These are phyloP conservation scores for Phytophthora kernoviae DNA, from an alignment of 352 stramenopile species.

Conservation along the genomic window DNA sequence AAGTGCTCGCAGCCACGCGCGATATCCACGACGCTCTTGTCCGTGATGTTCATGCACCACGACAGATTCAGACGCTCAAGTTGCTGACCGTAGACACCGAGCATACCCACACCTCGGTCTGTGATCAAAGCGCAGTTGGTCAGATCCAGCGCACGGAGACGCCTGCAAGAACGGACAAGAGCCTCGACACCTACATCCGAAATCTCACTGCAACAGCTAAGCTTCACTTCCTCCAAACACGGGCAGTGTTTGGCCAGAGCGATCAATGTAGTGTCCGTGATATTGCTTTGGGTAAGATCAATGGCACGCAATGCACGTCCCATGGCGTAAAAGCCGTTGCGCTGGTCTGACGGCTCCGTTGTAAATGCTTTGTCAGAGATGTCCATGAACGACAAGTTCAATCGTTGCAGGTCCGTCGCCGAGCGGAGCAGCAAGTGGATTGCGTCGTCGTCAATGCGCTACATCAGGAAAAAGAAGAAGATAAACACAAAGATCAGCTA, in stretches of 20 bases:
- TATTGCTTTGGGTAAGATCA: conserved; percentile 74
- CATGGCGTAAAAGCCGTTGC: conserved; percentile 53
- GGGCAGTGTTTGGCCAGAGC: conserved; percentile 68
- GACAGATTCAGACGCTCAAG: conserved; percentile 78
- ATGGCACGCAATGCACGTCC: conserved; percentile 51
- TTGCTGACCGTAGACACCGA: conserved; percentile 54
- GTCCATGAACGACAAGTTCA: conserved; percentile 89
- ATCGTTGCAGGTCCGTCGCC: conserved; percentile 55
- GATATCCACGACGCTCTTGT: conserved; percentile 79
- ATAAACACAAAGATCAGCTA: conserved; percentile 15
- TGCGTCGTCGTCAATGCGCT: conserved; percentile 78
- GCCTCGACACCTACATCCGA: conserved; percentile 78
- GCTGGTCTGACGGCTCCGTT: conserved; percentile 44
- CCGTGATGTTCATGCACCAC: conserved; percentile 91
- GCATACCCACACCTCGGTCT: conserved; percentile 65
- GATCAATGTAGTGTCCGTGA: conserved; percentile 74
- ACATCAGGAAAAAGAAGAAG: conserved; percentile 1
- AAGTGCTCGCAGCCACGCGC: conserved; percentile 66
- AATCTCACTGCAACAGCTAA: conserved; percentile 79
- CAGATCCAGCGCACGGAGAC: conserved; percentile 64
- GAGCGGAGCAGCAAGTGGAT: conserved; percentile 72
- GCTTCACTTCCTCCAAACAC: conserved; percentile 66
- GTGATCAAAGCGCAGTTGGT: conserved; percentile 86
- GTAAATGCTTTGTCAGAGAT: conserved; percentile 71
- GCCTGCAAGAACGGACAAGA: conserved; percentile 55